phyloP scores from a whole-genome alignment of 2,329 filamentous ascomycete species.

The Exophiala bonariae region DNA sequence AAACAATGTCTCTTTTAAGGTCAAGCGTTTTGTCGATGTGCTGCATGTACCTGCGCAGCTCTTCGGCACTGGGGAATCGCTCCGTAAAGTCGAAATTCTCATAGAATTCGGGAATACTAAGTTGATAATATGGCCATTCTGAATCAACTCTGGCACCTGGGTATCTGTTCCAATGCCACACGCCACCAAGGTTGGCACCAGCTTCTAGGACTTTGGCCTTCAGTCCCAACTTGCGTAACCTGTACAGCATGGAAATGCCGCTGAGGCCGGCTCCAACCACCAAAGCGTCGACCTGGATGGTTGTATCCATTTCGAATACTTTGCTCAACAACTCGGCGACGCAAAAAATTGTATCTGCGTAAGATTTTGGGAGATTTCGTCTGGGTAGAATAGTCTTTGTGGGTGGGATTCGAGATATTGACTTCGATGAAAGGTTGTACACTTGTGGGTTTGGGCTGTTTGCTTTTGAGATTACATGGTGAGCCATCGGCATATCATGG shows the following conservation, averaged over 20 bases:
- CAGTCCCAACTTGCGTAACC: constrained; percentile 34
- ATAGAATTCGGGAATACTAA: constrained; percentile 51
- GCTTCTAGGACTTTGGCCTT: constrained; percentile 37
- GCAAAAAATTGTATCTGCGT: too few species aligned
- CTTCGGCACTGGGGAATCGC: constrained; percentile 39
- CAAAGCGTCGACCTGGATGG: constrained; percentile 24
- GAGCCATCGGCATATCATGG: too few species aligned
- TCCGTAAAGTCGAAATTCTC: constrained; percentile 48
- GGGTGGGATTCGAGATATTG: too few species aligned
- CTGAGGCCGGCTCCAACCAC: constrained; percentile 26
- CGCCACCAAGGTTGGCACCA: constrained; percentile 34
- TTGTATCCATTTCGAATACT: constrained; percentile 1
- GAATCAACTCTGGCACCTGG: constrained; percentile 58
- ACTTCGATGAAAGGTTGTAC: too few species aligned
- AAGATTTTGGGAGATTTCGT: too few species aligned
- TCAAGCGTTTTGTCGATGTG: constrained; percentile 42
- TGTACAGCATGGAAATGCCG: constrained; percentile 29
- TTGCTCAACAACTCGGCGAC: too few species aligned
- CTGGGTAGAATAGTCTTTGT: too few species aligned
- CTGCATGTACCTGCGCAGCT: constrained; percentile 42
- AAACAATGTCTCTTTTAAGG: constrained; percentile 38
- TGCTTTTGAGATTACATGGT: too few species aligned
- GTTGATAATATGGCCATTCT: constrained; percentile 55
- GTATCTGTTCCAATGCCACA: constrained; percentile 73
- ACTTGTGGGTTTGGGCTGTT: too few species aligned